These are phyloP conservation scores for Edaphochlamys debaryana DNA, from an alignment of 139 green algal genomes.

Conservation along the genomic window DNA sequence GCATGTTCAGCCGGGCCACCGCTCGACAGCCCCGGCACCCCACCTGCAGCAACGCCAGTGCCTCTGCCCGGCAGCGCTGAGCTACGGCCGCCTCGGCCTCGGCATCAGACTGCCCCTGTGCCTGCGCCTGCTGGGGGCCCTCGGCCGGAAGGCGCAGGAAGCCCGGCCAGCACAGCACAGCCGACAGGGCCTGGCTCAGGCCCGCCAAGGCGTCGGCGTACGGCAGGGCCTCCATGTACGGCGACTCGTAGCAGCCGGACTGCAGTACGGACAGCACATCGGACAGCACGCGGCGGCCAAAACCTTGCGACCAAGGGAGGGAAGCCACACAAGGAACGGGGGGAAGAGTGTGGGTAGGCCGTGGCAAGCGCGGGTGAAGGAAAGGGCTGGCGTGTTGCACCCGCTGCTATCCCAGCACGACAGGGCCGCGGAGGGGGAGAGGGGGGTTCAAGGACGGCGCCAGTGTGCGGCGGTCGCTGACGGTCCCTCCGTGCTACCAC, in stretches of 20 bases:
- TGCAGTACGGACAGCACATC: background rate
- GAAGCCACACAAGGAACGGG: background rate
- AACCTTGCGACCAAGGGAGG: background rate
- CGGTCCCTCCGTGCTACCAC: background rate
- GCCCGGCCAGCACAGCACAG: conserved; percentile 28
- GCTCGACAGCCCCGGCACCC: background rate
- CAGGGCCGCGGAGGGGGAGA: background rate
- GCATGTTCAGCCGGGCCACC: background rate
- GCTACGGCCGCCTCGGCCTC: background rate
- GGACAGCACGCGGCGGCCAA: background rate
- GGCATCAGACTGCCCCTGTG: background rate
- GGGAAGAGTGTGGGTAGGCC: background rate
- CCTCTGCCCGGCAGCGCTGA: conserved; percentile 1
- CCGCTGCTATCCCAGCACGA: too few relatives aligned
- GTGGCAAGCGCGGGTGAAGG: too few relatives aligned
- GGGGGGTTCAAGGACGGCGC: background rate
- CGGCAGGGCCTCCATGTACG: conserved; percentile 17
- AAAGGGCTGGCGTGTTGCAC: too few relatives aligned
- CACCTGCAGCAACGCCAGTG: conserved; percentile 28
- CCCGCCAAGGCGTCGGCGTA: conserved; percentile 28
- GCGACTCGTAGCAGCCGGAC: conserved; percentile 17
- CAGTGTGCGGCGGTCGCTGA: background rate
- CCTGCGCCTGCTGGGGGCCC: too few relatives aligned
- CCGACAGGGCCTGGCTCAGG: background rate
- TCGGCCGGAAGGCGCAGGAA: background rate